Evolutionary conservation across 2,329 filamentous ascomycete genomes (phyloP).

Genomic region (Fusarium udum): DNA sequence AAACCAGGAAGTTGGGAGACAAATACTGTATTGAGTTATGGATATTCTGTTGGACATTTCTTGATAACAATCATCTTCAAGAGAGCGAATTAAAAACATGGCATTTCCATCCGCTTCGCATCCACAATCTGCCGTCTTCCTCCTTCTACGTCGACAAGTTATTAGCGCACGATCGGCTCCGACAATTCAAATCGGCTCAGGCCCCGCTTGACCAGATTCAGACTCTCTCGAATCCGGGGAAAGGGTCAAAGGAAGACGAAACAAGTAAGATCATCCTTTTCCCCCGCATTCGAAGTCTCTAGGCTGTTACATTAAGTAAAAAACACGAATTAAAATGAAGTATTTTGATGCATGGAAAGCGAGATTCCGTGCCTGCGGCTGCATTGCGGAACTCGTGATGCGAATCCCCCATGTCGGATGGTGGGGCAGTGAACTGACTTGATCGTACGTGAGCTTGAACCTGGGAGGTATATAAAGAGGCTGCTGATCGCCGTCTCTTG

Average conservation of each 20-base stretch:
- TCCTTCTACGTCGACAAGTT: background rate
- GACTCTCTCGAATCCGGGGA: background rate
- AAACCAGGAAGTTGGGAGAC: too few relatives aligned
- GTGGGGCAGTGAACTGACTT: conserved; percentile 33
- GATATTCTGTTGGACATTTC: too few relatives aligned
- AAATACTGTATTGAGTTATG: background rate
- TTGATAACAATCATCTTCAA: background rate
- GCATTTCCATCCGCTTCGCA: background rate
- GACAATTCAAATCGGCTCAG: background rate
- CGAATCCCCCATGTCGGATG: background rate
- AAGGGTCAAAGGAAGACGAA: conserved; percentile 8
- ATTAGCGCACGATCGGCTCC: conserved; percentile 11
- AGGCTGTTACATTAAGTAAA: background rate
- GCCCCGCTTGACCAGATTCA: conserved; percentile 19
- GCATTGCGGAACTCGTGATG: conserved; percentile 10
- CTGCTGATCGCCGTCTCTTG: background rate
- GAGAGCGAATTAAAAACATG: background rate
- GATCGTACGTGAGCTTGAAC: conserved; percentile 15
- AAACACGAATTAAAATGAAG: background rate
- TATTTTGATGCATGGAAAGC: background rate
- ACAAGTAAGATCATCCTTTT: conserved; percentile 8
- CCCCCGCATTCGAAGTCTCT: conserved; percentile 18
- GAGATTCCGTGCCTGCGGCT: background rate
- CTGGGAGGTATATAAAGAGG: conserved; percentile 24
- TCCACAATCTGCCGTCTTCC: background rate